Evolutionary conservation across 768 basidiomycete genomes (phyloP), one percentile per base, ranked within the genome.

Genomic region (Pleurotus cornucopiae): DNA sequence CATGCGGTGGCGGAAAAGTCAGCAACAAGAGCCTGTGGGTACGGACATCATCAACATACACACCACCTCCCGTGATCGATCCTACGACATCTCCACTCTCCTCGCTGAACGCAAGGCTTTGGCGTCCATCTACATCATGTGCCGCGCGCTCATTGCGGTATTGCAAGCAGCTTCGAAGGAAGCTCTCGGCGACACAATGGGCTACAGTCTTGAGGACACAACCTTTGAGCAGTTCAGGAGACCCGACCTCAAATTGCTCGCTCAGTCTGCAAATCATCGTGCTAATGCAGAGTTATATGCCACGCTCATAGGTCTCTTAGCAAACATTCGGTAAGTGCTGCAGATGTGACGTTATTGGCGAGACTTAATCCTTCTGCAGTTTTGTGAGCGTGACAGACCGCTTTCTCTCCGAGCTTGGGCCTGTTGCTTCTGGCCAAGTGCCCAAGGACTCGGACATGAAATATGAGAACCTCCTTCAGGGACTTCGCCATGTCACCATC

Each of bases 371-470:
- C 21, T 20, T 46, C 40, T 14, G 5, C 56, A 92, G 94, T 52
- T 98, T 98, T 62, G 77, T 89, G 61, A 94, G 87, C 57, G 91
- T 98, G n/a, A 93, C 91, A 3, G 94, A 97, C 70, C 84, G 92
- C 0, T 98, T 95, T 67, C 70, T 94, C 49, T 78, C 79, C 1
- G 94, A 95, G 63, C 75, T 98, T 34, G 76, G 75, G 4, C 90
- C 90, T 25, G 77, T 93, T 6, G 80, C 85, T 13, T 77, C 79
- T n/a, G 86, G 84, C 1, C 87, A 89, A 56, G 83, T 92, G 4
- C 77, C 84, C 0, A 93, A 91, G 64, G 94, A 95, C 60, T 72
- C 77, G 40, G 93, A 95, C 61, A 80, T 81, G 59, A 89, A 83
- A 63, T 91, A 87, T 57, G 95, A 97, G 69, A 88, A 89, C 67